phyloP scores from a whole-genome alignment of 768 basidiomycete genomes.

The Calvatia gigantea region DNA sequence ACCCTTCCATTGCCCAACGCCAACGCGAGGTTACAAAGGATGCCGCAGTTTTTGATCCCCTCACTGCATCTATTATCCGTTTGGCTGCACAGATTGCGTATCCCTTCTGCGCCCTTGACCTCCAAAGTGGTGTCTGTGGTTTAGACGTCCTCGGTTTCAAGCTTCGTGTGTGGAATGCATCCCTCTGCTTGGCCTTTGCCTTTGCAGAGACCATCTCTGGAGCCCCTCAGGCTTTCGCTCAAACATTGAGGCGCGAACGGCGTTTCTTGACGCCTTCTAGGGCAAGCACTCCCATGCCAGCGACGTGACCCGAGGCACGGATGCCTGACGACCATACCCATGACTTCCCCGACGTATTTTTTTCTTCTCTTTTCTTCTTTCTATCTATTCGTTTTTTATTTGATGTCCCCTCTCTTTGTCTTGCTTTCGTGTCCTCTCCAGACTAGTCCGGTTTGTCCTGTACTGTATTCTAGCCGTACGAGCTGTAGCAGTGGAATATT shows the following conservation, averaged over 20 bases:
- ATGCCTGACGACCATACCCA: background rate
- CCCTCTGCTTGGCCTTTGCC: conserved; percentile 58
- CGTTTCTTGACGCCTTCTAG: conserved; percentile 7
- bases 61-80: conserved; percentile 62
- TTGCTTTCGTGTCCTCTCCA: conserved; percentile 9
- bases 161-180: conserved; percentile 54
- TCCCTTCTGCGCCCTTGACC: conserved; percentile 35
- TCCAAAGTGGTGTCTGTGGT: conserved; percentile 26
- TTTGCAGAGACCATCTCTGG: conserved; percentile 61
- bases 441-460: conserved; percentile 7
- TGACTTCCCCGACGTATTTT: too few species aligned
- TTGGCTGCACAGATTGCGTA: conserved; percentile 61
- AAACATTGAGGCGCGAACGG: conserved; percentile 25
- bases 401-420: conserved; percentile 15
- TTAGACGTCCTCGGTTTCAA: conserved; percentile 53
- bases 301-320: background rate
- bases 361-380: background rate
- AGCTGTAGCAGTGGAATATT: conserved; percentile 7
- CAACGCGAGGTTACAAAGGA: conserved; percentile 2
- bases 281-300: background rate
- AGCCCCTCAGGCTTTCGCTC: conserved; percentile 37
- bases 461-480: conserved; percentile 12
- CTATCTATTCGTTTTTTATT: conserved; percentile 7
- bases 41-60: conserved; percentile 47
- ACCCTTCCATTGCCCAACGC: conserved; percentile 25